These are phyloP conservation scores for Streptanthus diversifolius DNA, from an alignment of 345 rosid species.

Conservation along the genomic window DNA sequence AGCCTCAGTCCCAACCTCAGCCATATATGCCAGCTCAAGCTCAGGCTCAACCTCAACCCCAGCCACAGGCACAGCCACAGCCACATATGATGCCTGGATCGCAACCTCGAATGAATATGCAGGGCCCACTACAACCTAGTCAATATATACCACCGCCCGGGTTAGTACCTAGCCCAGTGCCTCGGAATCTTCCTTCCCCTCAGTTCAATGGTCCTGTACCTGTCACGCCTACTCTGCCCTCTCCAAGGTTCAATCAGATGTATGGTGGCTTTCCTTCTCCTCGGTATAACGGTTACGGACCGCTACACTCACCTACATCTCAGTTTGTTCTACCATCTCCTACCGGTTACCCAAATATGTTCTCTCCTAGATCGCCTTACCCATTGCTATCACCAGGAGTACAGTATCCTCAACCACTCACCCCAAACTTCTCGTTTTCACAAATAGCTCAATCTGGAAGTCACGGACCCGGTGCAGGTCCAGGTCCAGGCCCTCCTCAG, in stretches of 20 bases:
- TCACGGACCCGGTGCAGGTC: slow-evolving; percentile 71
- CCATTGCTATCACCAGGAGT: slow-evolving; percentile 70
- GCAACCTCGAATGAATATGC: slow-evolving; percentile 27
- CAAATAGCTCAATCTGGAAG: slow-evolving; percentile 63
- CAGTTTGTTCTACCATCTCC: slow-evolving; percentile 81
- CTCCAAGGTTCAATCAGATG: slow-evolving; percentile 48
- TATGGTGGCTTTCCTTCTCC: slow-evolving; percentile 53
- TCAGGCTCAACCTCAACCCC: background rate
- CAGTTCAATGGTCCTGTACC: slow-evolving; percentile 57
- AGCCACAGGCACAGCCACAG: slow-evolving; percentile 19
- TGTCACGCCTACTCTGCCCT: slow-evolving; percentile 41
- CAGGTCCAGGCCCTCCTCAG: slow-evolving; percentile 46
- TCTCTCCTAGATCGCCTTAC: slow-evolving; percentile 73
- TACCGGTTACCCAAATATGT: slow-evolving; percentile 49
- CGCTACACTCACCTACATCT: slow-evolving; percentile 74
- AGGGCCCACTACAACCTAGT: slow-evolving; percentile 37
- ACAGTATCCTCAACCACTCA: slow-evolving; percentile 72
- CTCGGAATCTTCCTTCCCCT: slow-evolving; percentile 47
- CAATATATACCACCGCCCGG: slow-evolving; percentile 36
- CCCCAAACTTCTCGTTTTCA: slow-evolving; percentile 74
- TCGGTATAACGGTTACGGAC: slow-evolving; percentile 52
- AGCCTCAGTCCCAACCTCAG: background rate
- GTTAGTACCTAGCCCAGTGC: slow-evolving; percentile 30
- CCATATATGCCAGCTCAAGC: background rate
- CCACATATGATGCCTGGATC: slow-evolving; percentile 23